Conservation (phyloP, 805 yeast genomes). For the Millerago galiae region DNA sequence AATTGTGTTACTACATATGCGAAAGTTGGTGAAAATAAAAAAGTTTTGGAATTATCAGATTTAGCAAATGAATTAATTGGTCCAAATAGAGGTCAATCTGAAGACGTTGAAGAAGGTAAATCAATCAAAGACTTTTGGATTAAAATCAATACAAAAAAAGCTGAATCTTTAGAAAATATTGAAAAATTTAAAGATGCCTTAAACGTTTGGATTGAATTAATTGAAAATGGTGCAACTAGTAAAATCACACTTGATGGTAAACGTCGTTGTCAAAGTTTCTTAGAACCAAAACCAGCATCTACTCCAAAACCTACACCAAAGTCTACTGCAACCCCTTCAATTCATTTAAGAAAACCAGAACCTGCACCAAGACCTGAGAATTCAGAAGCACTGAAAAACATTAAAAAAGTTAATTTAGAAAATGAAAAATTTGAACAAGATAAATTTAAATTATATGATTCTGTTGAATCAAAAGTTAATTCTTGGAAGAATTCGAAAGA, state of each 20-base stretch:
- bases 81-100: slow-evolving; percentile 31
- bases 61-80: slow-evolving; percentile 29
- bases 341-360: slow-evolving; percentile 3
- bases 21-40: slow-evolving; percentile 62
- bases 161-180: slow-evolving; percentile 77
- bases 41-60: slow-evolving; percentile 25
- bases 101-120: slow-evolving; percentile 43
- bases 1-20: slow-evolving; percentile 65
- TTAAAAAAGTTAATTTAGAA: slow-evolving; percentile 40
- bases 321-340: background rate
- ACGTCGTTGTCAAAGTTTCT: slow-evolving; percentile 62
- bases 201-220: slow-evolving; percentile 49
- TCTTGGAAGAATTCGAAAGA: slow-evolving; percentile 73
- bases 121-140: slow-evolving; percentile 63
- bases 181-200: slow-evolving; percentile 68
- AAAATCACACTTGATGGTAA: slow-evolving; percentile 71
- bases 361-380: slow-evolving; percentile 11
- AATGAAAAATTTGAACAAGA: slow-evolving; percentile 48
- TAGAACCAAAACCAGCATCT: slow-evolving; percentile 48
- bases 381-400: slow-evolving; percentile 43
- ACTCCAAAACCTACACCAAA: slow-evolving; percentile 23
- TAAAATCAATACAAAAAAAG: slow-evolving; percentile 62
- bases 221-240: slow-evolving; percentile 62
- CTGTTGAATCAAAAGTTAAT: slow-evolving; percentile 46
- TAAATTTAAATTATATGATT: slow-evolving; percentile 56